Evolutionary conservation across 2,329 filamentous ascomycete species (phyloP).

Genomic region (Macrophomina phaseolina): DNA sequence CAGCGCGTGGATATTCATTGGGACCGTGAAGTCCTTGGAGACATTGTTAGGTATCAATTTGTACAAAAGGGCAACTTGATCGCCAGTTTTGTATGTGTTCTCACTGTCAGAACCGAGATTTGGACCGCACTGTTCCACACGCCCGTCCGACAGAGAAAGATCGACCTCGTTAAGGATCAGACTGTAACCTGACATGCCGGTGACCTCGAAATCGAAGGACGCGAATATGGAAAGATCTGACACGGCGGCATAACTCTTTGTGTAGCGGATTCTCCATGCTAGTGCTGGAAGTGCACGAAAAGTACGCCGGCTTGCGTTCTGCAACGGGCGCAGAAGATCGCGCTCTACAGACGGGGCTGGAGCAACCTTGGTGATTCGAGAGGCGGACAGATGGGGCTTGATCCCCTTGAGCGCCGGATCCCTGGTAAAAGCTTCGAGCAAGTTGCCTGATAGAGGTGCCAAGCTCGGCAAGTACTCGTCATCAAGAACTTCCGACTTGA

Average conservation of each 20-base stretch:
- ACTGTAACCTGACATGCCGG: slow-evolving; percentile 70
- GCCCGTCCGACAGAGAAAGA: slow-evolving; percentile 63
- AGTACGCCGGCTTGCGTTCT: slow-evolving; percentile 66
- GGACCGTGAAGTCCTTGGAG: slow-evolving; percentile 22
- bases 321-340: slow-evolving; percentile 68
- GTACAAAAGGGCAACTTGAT: slow-evolving; percentile 78
- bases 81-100: slow-evolving; percentile 69
- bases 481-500: slow-evolving; percentile 49
- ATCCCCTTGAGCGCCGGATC: slow-evolving; percentile 68
- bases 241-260: slow-evolving; percentile 65
- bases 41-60: slow-evolving; percentile 58
- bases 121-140: slow-evolving; percentile 57
- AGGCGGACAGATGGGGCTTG: slow-evolving; percentile 71
- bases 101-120: slow-evolving; percentile 59
- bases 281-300: slow-evolving; percentile 71
- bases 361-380: slow-evolving; percentile 75
- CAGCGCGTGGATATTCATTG: slow-evolving; percentile 47
- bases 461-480: slow-evolving; percentile 73
- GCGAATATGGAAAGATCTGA: slow-evolving; percentile 64
- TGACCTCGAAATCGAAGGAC: slow-evolving; percentile 76
- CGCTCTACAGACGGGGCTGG: slow-evolving; percentile 66
- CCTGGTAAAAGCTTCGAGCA: slow-evolving; percentile 74
- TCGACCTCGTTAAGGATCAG: slow-evolving; percentile 66
- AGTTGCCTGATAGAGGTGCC: slow-evolving; percentile 72
- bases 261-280: slow-evolving; percentile 75